Evolutionary conservation across 306 rosid genomes (phyloP).

Genomic region (Vigna nakashimae): DNA sequence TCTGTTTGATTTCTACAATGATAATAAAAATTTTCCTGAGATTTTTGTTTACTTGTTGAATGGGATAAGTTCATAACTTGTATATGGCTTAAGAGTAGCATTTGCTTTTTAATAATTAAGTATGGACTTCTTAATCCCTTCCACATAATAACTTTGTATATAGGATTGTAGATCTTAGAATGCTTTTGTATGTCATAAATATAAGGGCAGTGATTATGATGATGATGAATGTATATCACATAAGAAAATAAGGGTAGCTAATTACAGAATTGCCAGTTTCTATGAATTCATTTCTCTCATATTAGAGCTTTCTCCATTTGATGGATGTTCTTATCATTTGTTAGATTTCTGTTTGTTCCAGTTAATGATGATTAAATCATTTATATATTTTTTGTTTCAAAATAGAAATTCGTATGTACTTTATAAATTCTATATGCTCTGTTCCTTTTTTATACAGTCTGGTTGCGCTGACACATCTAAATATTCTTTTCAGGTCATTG

Average conservation of each 20-base stretch:
- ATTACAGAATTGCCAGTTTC: constrained; percentile 5
- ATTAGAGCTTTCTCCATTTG: neutral
- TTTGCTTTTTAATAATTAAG: neutral
- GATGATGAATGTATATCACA: constrained; percentile 17
- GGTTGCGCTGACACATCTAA: neutral
- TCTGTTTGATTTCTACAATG: constrained; percentile 34
- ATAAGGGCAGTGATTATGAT: neutral
- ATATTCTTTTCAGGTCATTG: constrained; percentile 70
- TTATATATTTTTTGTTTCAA: neutral
- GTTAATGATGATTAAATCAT: constrained; percentile 12
- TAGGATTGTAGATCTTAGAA: constrained; percentile 7
- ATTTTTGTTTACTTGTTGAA: constrained; percentile 15
- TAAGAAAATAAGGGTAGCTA: neutral
- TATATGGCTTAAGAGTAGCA: constrained; percentile 19
- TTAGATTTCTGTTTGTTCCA: constrained; percentile 3
- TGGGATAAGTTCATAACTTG: neutral
- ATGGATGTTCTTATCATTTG: constrained; percentile 11
- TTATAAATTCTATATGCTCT: constrained; percentile 16
- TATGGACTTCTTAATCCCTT: neutral
- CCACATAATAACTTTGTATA: neutral
- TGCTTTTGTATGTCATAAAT: neutral
- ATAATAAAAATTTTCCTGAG: constrained; percentile 5
- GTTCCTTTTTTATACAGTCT: constrained; percentile 16
- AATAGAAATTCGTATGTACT: neutral
- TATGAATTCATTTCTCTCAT: constrained; percentile 5